Conservation (phyloP, 2,329 filamentous ascomycete species). For the Camillea tinctor region DNA sequence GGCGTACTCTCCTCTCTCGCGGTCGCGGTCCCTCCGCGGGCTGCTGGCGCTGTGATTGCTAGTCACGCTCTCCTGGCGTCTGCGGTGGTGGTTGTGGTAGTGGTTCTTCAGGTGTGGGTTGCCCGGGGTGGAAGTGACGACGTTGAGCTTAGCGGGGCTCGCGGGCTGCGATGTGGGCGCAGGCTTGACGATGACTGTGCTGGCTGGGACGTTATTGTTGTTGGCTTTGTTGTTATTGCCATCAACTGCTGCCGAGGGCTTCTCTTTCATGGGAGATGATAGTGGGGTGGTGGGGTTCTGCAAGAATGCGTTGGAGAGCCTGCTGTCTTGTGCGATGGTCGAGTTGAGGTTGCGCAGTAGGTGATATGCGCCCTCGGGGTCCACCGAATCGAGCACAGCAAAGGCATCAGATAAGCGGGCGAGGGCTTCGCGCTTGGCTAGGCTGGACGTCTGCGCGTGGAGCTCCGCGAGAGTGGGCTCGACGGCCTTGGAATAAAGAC, state of each 20-base stretch:
- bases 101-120: slow-evolving; percentile 85
- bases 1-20: slow-evolving; percentile 30
- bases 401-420: slow-evolving; percentile 83
- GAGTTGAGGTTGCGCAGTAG: slow-evolving; percentile 76
- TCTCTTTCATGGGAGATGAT: slow-evolving; percentile 1
- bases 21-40: slow-evolving; percentile 37
- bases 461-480: slow-evolving; percentile 83
- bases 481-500: slow-evolving; percentile 77
- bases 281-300: slow-evolving; percentile 35
- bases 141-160: slow-evolving; percentile 64
- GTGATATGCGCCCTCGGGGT: slow-evolving; percentile 87
- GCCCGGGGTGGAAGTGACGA: slow-evolving; percentile 75
- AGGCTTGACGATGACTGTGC: slow-evolving; percentile 59
- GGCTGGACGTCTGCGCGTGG: slow-evolving; percentile 70
- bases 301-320: slow-evolving; percentile 55
- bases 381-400: slow-evolving; percentile 76
- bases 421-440: slow-evolving; percentile 76
- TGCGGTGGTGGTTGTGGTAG: slow-evolving; percentile 37
- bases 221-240: slow-evolving; percentile 9
- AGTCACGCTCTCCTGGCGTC: slow-evolving; percentile 54
- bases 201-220: slow-evolving; percentile 44
- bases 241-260: background rate
- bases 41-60: slow-evolving; percentile 14
- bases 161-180: slow-evolving; percentile 17
- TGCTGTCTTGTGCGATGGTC: slow-evolving; percentile 68